These are phyloP conservation scores for Fennellomyces sp. DNA, from an alignment of 371 early-diverging fungal genomes.

Conservation along the genomic window DNA sequence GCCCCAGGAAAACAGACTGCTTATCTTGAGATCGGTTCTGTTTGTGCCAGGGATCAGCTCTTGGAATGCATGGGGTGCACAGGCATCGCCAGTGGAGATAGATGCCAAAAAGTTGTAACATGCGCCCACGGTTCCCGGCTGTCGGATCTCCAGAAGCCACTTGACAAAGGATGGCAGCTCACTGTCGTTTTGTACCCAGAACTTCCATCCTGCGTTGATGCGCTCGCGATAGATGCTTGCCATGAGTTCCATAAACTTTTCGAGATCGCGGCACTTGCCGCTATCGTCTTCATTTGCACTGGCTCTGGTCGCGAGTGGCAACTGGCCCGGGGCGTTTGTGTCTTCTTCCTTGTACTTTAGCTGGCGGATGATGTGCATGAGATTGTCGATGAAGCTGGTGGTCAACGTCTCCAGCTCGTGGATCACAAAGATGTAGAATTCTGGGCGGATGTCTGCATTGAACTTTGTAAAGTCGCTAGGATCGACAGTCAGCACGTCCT, in stretches of 20 bases:
- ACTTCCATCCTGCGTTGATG: conserved; percentile 75
- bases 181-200: conserved; percentile 70
- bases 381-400: conserved; percentile 50
- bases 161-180: conserved; percentile 73
- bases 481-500: conserved; percentile 25
- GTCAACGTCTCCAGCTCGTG: conserved; percentile 53
- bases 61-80: conserved; percentile 31
- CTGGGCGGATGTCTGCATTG: conserved; percentile 38
- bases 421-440: conserved; percentile 57
- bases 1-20: conserved; percentile 44
- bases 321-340: conserved; percentile 24
- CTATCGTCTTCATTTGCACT: conserved; percentile 15
- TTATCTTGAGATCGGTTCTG: conserved; percentile 17
- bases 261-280: conserved; percentile 59
- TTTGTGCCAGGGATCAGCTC: conserved; percentile 28
- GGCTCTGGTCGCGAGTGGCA: conserved; percentile 15
- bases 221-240: conserved; percentile 71
- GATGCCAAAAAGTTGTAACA: conserved; percentile 41
- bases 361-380: conserved; percentile 59
- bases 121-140: conserved; percentile 31
- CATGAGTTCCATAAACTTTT: conserved; percentile 68
- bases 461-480: conserved; percentile 37
- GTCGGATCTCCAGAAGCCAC: conserved; percentile 63
- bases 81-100: conserved; percentile 38
- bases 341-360: conserved; percentile 81